Evolutionary conservation across 768 basidiomycete species (phyloP), one percentile per base, ranked within the genome.

Genomic region (Leccinum sublutescens): DNA sequence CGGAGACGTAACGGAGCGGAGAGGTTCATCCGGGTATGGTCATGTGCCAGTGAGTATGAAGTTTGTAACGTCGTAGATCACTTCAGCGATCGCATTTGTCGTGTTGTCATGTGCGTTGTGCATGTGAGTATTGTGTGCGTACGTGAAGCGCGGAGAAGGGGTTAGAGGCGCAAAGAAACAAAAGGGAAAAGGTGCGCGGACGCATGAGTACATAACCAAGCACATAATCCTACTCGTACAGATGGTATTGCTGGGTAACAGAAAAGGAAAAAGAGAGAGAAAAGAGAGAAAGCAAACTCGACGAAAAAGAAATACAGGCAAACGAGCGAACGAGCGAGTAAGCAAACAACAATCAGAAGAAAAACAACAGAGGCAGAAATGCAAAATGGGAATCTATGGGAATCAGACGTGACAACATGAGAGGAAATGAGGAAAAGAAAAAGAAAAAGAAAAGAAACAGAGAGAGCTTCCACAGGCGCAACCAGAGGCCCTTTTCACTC

Each of bases 401-500:
- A 31, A 62, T 49, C 34, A 47, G 52, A 47, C 27, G 45, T 52
- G 64, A 65, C 58, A 62, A 43, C 43, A 45, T 45, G 43, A 45
- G 43, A 45, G 43, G 43, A 45, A 45, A n/a, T 0, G 40, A 45
- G 19, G 11, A 45, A n/a, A 19, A 43, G n/a, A 19, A 43, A 40
- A 9, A 38, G 0, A 9, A 29, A 29, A 29, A 27, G 3, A 25
- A 10, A 40, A 38, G n/a, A 0, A 40, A 43, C 12, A 34, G 33
- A 19, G 40, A 19, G 0, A 19, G 43, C 43, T n/a, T 43, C 43
- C 43, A 43, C n/a, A 10, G 11, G 19, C 43, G 43, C 19, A 45
- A 21, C 43, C 11, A 45, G 19, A 19, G 43, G 19, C 19, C 2
- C 21, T 5, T 6, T 19, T 68, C 55, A 80, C 38, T 80, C 78